Evolutionary conservation across 345 rosid genomes (phyloP).

Genomic region (Heritiera fomes): DNA sequence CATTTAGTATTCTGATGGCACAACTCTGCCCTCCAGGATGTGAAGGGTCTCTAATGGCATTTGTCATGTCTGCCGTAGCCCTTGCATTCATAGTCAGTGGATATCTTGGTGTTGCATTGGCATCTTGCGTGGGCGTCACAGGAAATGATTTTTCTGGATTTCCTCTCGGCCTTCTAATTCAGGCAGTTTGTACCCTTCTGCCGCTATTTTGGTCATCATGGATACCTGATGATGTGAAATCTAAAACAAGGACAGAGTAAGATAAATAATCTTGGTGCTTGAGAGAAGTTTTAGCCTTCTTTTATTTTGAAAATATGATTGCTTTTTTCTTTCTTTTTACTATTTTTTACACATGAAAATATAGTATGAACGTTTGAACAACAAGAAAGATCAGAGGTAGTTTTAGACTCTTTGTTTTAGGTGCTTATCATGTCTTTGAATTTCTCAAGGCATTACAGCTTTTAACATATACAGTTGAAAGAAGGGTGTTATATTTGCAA

Average conservation of each 20-base stretch:
- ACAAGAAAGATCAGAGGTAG: background rate
- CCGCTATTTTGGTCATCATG: slow-evolving; percentile 61
- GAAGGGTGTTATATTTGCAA: too few species aligned
- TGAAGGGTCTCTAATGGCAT: slow-evolving; percentile 87
- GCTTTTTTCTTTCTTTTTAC: background rate
- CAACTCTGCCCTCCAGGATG: slow-evolving; percentile 81
- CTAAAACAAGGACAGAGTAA: slow-evolving; percentile 38
- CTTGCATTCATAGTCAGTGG: slow-evolving; percentile 75
- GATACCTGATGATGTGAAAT: slow-evolving; percentile 49
- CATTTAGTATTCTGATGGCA: slow-evolving; percentile 69
- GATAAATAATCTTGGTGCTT: slow-evolving; percentile 23
- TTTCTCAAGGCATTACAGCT: too few species aligned
- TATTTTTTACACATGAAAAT: background rate
- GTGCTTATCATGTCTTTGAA: background rate
- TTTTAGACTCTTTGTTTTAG: slow-evolving; percentile 4
- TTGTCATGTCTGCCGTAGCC: slow-evolving; percentile 73
- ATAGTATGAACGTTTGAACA: background rate
- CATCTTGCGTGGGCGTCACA: slow-evolving; percentile 58
- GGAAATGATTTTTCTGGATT: slow-evolving; percentile 70
- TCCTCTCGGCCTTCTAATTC: slow-evolving; percentile 55
- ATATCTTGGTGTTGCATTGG: slow-evolving; percentile 73
- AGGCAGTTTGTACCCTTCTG: slow-evolving; percentile 59
- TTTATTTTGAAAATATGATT: background rate
- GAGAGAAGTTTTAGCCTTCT: background rate
- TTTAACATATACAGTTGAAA: too few species aligned